These are phyloP conservation scores for Phytophthora pistaciae DNA, from an alignment of 352 stramenopile genomes.

Conservation along the genomic window DNA sequence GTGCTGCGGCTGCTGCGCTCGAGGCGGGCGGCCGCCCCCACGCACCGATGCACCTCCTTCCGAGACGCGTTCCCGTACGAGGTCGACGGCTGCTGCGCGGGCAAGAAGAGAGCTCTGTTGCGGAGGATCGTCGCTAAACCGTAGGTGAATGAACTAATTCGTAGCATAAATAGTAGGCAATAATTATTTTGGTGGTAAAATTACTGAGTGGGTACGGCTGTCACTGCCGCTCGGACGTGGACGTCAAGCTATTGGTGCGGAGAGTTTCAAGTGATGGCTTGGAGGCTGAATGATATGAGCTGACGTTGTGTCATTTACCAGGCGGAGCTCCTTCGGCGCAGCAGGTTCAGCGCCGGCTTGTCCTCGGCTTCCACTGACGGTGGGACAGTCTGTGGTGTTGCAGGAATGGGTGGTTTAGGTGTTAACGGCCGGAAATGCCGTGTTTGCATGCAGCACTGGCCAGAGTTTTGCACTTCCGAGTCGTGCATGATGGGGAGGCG, in stretches of 20 bases:
- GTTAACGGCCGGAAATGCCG: constrained; percentile 2
- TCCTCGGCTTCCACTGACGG: constrained; percentile 54
- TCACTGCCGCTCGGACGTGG: constrained; percentile 49
- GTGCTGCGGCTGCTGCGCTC: constrained; percentile 3
- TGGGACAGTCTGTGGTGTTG: constrained; percentile 3
- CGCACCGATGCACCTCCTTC: neutral
- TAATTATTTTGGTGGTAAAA: neutral
- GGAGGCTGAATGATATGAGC: neutral
- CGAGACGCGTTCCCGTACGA: constrained; percentile 2
- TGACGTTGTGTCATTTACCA: constrained; percentile 1
- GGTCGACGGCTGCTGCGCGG: constrained; percentile 11
- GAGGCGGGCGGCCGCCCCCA: neutral
- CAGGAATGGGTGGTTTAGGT: neutral
- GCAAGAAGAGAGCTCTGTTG: constrained; percentile 28
- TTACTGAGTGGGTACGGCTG: neutral
- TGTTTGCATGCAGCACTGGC: constrained; percentile 40
- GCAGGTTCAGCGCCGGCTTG: constrained; percentile 39
- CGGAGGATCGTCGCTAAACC: constrained; percentile 7
- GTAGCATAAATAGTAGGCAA: neutral
- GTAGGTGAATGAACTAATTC: neutral
- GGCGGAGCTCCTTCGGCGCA: constrained; percentile 46
- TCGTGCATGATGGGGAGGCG: constrained; percentile 51
- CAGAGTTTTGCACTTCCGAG: constrained; percentile 40
- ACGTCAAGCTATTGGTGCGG: constrained; percentile 58
- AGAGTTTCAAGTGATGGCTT: neutral